phyloP scores from a whole-genome alignment of 2,329 filamentous ascomycete species.

The Elsinoe arachidis region DNA sequence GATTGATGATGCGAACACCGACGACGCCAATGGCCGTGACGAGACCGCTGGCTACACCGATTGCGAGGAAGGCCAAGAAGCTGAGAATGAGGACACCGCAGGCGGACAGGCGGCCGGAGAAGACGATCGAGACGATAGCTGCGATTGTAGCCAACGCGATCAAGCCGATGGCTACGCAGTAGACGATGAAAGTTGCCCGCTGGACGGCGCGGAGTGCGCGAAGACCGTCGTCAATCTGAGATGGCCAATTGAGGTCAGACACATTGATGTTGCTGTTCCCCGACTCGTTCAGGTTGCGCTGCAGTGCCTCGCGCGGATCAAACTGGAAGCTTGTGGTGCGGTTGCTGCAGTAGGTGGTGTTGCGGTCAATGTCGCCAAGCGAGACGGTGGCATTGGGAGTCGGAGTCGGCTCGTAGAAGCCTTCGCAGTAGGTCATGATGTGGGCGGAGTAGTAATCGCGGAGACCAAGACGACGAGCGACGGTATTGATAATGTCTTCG shows the following conservation, averaged over 20 bases:
- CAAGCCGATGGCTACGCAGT: constrained; percentile 48
- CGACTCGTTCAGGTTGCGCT: constrained; percentile 38
- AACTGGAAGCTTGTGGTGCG: constrained; percentile 48
- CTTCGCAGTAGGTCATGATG: constrained; percentile 51
- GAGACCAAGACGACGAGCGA: constrained; percentile 44
- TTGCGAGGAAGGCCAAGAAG: constrained; percentile 45
- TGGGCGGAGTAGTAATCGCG: constrained; percentile 55
- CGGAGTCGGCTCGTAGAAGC: constrained; percentile 37
- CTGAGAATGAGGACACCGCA: constrained; percentile 43
- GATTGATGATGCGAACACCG: constrained; percentile 44
- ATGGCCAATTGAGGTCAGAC: constrained; percentile 47
- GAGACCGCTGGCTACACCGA: constrained; percentile 67
- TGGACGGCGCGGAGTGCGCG: constrained; percentile 41
- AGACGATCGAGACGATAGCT: constrained; percentile 38
- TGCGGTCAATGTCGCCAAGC: constrained; percentile 35
- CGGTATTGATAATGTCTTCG: constrained; percentile 30
- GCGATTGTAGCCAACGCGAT: constrained; percentile 43
- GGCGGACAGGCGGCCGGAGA: constrained; percentile 37
- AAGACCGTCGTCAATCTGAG: constrained; percentile 46
- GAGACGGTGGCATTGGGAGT: constrained; percentile 35
- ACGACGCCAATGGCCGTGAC: constrained; percentile 54
- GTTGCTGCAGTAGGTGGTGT: constrained; percentile 49
- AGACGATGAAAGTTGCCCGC: constrained; percentile 49
- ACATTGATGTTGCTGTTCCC: constrained; percentile 40
- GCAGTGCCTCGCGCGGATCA: constrained; percentile 43